Evolutionary conservation across 805 yeast species (phyloP).

Genomic region (Hanseniaspora meyeri): DNA sequence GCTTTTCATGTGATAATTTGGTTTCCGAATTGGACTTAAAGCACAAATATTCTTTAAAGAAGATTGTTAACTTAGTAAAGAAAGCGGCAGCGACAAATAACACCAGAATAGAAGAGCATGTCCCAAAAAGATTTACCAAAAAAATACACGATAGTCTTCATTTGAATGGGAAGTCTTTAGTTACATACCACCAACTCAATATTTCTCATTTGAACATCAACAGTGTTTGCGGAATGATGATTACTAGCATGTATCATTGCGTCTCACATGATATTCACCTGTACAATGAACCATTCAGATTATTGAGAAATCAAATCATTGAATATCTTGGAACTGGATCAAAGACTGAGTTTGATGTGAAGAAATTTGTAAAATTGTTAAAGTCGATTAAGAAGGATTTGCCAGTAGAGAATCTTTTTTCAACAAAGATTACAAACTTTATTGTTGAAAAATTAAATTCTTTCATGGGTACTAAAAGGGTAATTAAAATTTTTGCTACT

Average conservation of each 20-base stretch:
- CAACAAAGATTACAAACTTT: not conserved
- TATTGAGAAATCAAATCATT: not conserved
- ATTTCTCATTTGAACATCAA: not conserved
- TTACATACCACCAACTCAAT: not conserved
- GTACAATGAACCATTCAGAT: not conserved
- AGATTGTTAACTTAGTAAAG: not conserved
- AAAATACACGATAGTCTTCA: not conserved
- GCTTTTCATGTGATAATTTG: not conserved
- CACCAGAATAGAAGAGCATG: not conserved
- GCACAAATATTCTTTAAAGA: not conserved
- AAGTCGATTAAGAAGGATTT: not conserved
- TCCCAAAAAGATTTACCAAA: not conserved
- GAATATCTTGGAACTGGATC: not conserved
- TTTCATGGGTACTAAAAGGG: not conserved
- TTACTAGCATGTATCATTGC: not conserved
- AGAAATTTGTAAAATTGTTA: not conserved
- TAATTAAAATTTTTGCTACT: not conserved
- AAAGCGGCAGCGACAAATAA: not conserved
- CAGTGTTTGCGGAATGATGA: not conserved
- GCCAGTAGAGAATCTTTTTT: not conserved
- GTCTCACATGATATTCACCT: not conserved
- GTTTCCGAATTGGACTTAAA: not conserved
- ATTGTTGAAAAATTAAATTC: not conserved
- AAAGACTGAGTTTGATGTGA: not conserved
- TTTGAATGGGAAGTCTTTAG: not conserved